Conservation (phyloP, 2,329 filamentous ascomycete genomes). For the Verticillium dahliae region DNA sequence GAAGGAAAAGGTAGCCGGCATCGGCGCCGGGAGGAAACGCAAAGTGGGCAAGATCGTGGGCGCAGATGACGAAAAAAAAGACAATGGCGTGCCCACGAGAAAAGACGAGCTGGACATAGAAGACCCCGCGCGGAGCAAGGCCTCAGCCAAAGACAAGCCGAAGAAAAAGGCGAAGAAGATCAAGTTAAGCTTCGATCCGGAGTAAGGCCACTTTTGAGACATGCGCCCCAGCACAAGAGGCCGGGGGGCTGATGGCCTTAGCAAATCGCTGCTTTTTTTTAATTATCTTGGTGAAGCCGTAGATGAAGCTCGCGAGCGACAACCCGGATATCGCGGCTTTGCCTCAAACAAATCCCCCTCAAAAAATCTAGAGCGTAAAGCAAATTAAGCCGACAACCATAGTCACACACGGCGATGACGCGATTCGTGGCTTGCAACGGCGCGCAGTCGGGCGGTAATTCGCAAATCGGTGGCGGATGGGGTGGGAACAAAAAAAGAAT, state of each 20-base stretch:
- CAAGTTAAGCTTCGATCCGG: slow-evolving; percentile 52
- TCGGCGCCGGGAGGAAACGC: slow-evolving; percentile 45
- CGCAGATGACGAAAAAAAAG: slow-evolving; percentile 12
- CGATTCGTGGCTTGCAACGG: background rate
- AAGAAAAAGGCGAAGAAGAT: slow-evolving; percentile 53
- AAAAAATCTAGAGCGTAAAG: background rate
- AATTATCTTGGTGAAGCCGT: no score
- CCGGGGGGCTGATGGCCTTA: no score
- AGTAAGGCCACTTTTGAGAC: slow-evolving; percentile 3
- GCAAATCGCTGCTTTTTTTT: background rate
- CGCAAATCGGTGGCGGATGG: background rate
- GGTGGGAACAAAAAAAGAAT: slow-evolving; percentile 10
- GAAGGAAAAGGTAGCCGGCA: slow-evolving; percentile 28
- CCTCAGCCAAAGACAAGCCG: slow-evolving; percentile 4
- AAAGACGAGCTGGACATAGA: slow-evolving; percentile 4
- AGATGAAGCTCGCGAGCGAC: background rate
- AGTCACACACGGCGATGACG: background rate
- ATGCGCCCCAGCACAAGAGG: background rate
- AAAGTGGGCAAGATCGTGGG: slow-evolving; percentile 47
- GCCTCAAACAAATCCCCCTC: background rate
- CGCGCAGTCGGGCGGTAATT: background rate
- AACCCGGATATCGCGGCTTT: background rate
- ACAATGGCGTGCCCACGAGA: background rate
- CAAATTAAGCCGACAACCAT: background rate
- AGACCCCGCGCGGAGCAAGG: slow-evolving; percentile 2